Evolutionary conservation across 2,329 filamentous ascomycete species (phyloP), one percentile per base, ranked within the genome.

Genomic region (Colletotrichum tropicicola): DNA sequence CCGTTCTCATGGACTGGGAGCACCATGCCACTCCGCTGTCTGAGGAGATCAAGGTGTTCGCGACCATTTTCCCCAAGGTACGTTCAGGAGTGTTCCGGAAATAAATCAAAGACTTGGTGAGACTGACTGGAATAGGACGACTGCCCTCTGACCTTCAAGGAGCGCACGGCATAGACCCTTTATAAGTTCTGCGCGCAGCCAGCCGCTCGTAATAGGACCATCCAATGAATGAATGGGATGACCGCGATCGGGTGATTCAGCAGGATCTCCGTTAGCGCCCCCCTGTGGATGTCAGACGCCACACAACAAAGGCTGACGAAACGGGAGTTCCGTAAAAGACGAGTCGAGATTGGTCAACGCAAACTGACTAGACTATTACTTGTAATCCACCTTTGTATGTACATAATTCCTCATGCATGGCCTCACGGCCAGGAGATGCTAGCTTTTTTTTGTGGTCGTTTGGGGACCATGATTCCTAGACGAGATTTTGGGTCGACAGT

Each of bases 11-110:
- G 70, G 89, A 98, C 79, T 98, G 95, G 95, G 87, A 90, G 77
- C 96, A 99, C 79, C 89, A 93, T 76, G 81, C 93, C 17, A 98
- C 96, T 10, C 89, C 92, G 0, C 74, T 84, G 64, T 97, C 93
- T 0, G 96, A 99, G 82, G 91, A 97, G 79, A 98, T 99, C 80
- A 95, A 97, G 83, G 95, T 98, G 70, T 99, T 98, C 81, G 96
- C 96, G 41, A 98, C 94, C 27, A 97, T 99, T 72, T 99, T 99
- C 86, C 96, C 96, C 60, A 91, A 92, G 91, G 94, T 97, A 81
- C 78, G 90, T 82, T 54, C 12, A 35, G 6, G 32, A 13, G n/a
- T 39, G 6, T 19, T 12, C 30, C 8, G 48, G 68, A 70, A 51
- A 70, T 59, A 23, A 39, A 59, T 7, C n/a, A 6, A 35, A 32